These are phyloP conservation scores for Epichloe baconii DNA, from an alignment of 2,329 filamentous ascomycete genomes.

Conservation along the genomic window DNA sequence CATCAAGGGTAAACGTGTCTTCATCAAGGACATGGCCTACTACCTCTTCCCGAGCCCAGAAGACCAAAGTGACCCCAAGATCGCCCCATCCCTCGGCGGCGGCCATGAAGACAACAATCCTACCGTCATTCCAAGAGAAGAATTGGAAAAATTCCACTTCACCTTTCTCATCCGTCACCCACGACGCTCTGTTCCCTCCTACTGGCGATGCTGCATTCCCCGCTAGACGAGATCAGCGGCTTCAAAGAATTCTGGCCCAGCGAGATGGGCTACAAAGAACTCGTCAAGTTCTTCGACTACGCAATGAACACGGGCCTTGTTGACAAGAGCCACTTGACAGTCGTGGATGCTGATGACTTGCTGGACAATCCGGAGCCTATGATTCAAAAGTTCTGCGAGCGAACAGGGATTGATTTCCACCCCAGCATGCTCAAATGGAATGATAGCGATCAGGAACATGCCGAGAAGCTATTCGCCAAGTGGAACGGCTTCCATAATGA, in stretches of 20 bases:
- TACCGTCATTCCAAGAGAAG: conserved; percentile 64
- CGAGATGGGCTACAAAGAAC: conserved; percentile 84
- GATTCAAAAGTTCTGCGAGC: conserved; percentile 68
- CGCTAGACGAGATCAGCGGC: conserved; percentile 67
- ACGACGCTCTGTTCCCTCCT: conserved; percentile 81
- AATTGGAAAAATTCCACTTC: conserved; percentile 72
- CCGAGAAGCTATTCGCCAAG: conserved; percentile 74
- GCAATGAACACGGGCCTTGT: conserved; percentile 56
- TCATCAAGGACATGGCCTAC: conserved; percentile 97
- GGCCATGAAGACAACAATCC: conserved; percentile 58
- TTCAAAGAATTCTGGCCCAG: conserved; percentile 77
- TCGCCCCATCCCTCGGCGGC: conserved; percentile 68
- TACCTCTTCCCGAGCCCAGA: conserved; percentile 71
- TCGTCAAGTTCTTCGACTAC: conserved; percentile 79
- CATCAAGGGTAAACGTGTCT: conserved; percentile 69
- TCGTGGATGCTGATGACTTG: conserved; percentile 88
- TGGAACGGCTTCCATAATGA: conserved; percentile 97
- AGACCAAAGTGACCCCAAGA: conserved; percentile 43
- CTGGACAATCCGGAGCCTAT: conserved; percentile 70
- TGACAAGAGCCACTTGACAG: conserved; percentile 62
- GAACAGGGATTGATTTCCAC: conserved; percentile 63
- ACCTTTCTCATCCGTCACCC: conserved; percentile 95
- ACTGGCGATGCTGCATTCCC: conserved; percentile 91
- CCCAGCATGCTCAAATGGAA: conserved; percentile 78
- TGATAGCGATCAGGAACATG: conserved; percentile 58